Evolutionary conservation across 768 basidiomycete species (phyloP).

Genomic region (Macrolepiota dolichaula): DNA sequence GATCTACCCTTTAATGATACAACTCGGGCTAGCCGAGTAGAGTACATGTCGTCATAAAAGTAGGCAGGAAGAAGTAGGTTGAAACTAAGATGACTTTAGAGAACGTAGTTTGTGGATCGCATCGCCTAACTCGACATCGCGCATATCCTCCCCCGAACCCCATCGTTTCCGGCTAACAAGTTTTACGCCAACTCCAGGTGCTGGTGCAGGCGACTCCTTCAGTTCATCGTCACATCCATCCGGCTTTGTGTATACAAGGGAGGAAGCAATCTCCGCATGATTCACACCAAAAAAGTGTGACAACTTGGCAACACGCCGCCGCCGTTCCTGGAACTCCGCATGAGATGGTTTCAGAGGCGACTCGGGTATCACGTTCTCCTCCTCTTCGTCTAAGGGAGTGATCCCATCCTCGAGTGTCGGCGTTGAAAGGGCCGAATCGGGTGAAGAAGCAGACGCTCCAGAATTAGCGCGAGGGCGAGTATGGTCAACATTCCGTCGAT

Average conservation of each 20-base stretch:
- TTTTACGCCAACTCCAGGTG: slow-evolving; percentile 34
- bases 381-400: neutral
- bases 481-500: neutral
- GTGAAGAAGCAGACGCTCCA: neutral
- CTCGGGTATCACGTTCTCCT: neutral
- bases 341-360: neutral
- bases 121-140: slow-evolving; percentile 36
- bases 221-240: neutral
- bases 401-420: neutral
- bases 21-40: slow-evolving; percentile 6
- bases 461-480: neutral
- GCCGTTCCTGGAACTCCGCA: slow-evolving; percentile 13
- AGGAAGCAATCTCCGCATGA: slow-evolving; percentile 38
- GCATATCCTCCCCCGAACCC: slow-evolving; percentile 28
- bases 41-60: neutral
- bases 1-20: slow-evolving; percentile 10
- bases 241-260: slow-evolving; percentile 12
- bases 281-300: slow-evolving; percentile 56
- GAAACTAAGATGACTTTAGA: slow-evolving; percentile 27
- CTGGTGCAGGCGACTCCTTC: neutral
- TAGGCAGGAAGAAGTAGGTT: slow-evolving; percentile 3
- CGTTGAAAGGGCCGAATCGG: neutral
- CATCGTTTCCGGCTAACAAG: slow-evolving; percentile 38
- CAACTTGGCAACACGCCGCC: slow-evolving; percentile 51
- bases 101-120: slow-evolving; percentile 42